Base-by-base conservation (phyloP, 345 rosid genomes). In the Sisymbrium irio region DNA sequence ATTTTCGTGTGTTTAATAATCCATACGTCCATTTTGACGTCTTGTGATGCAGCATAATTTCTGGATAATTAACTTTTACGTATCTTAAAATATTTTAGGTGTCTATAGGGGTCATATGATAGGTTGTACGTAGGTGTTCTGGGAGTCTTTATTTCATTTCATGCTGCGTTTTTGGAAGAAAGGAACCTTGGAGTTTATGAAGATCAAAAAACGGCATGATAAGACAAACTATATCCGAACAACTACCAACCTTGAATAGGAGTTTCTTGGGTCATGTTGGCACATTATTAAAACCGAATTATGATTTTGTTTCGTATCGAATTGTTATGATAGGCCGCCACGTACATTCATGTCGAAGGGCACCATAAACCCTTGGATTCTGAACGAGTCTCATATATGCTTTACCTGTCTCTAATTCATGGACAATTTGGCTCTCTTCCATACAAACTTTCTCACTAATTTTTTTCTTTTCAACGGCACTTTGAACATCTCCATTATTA, bases 381-480 rank as follows among this genome's bases (percentile, higher is more conserved):
- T 44, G 19, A 27, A 46, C 18, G 58, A 59, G 37, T 59, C 19
- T 20, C 30, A 32, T 45, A 72, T 55, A 64, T 56, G 56, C 62
- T 39, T 66, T 58, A 72, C 49, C 67, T 28, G 51, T 51, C 60
- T 74, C 59, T 57, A 74, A 47, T 57, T 57, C 58, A 74, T 25
- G 50, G 61, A 22, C 57, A 28, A 46, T 66, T 74, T 66, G 78
- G 67, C 61, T 62, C 51, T 47, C 50, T 73, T 64, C 64, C 58
- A 64, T 55, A 33, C 62, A 37, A 62, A 30, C 40, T 32, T 64
- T 63, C 17, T 15, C 58, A 55, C 10, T 42, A 8, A 27, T 46
- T 7, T 33, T 17, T 39, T 30, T 49, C 25, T 10, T 10, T 35
- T 41, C 30, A 9, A 9, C 17, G 58, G 50, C 69, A 28, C 62